These are phyloP conservation scores for Torulaspora maleeae DNA, from an alignment of 805 yeast genomes.

Conservation along the genomic window DNA sequence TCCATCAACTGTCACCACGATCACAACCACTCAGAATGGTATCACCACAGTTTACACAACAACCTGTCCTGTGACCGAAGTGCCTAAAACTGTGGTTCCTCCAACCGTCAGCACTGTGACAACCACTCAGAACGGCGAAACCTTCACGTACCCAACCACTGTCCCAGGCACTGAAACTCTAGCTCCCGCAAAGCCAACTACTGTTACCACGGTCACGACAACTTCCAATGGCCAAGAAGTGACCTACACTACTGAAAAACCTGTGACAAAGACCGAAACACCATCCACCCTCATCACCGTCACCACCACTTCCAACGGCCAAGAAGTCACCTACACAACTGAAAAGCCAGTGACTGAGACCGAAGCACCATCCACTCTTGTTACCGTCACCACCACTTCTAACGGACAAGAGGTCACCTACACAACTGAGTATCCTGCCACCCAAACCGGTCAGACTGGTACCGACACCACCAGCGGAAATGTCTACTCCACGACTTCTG, in stretches of 20 bases:
- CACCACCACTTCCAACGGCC: background rate
- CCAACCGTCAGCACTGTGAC: slow-evolving; percentile 2
- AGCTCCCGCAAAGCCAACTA: too few relatives aligned
- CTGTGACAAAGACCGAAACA: background rate
- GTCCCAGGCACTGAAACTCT: background rate
- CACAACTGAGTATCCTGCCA: slow-evolving; percentile 2
- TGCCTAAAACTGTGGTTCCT: slow-evolving; percentile 1
- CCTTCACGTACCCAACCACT: background rate
- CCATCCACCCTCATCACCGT: too few relatives aligned
- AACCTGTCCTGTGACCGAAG: slow-evolving; percentile 3
- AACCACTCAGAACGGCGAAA: background rate
- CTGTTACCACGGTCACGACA: too few relatives aligned
- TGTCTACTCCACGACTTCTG: background rate
- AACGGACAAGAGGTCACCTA: slow-evolving; percentile 1
- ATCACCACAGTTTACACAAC: slow-evolving; percentile 3
- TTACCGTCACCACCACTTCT: slow-evolving; percentile 4
- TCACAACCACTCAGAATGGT: slow-evolving; percentile 5
- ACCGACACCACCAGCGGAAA: background rate
- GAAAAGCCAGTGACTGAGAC: background rate
- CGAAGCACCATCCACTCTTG: background rate
- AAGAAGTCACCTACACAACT: background rate
- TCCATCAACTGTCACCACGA: slow-evolving; percentile 2
- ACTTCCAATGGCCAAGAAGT: background rate
- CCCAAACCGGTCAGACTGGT: background rate
- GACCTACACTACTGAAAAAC: background rate